Evolutionary conservation across 1,284 basidiomycete genomes (phyloP), one percentile per base, ranked within the genome.

Genomic region (Limonomyces culmigenus): DNA sequence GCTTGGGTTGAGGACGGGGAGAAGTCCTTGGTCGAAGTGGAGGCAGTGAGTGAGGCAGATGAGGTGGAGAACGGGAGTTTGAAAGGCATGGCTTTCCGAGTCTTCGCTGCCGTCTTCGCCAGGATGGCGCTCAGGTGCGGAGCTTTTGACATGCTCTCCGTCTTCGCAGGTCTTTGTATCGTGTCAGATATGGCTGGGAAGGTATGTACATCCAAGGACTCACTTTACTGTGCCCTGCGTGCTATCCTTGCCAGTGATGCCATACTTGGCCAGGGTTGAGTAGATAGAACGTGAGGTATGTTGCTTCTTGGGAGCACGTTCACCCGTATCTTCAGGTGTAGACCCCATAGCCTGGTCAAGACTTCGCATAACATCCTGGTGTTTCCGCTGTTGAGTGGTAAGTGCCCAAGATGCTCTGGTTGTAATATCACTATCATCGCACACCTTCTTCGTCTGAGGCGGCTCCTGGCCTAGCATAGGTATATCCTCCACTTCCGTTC

Each of bases 211-310:
- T 32, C 6, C 6, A 32, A 6, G 11, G 10, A 11, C 19, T 29
- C 17, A 13, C 12, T 34, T 20, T 41, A 61, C 65, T 52, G 46
- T 72, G 65, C 49, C 35, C 33, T 52, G 49, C 38, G 49, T 48
- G 18, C 59, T 43, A 41, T 66, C 62, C 44, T 65, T 74, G 3
- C 63, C 50, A 47, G 62, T 69, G 39, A 77, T 65, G 2, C 78
- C 74, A 48, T 83, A 80, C 55, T 80, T 84, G 35, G 74, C 64
- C 21, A 85, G 59, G 2, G 77, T 76, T 1, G 79, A 70, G 50
- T 81, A 84, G 3, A 85, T 48, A 0, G 78, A 75, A 6, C 63
- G 68, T 36, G 63, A 48, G 3, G 64, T 60, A 41, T 71, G 62
- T 8, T 56, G 50, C 40, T 61, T 62, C 50, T 80, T 81, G 3